phyloP scores from a whole-genome alignment of 2,329 filamentous ascomycete genomes.

The Aspergillus piperis region DNA sequence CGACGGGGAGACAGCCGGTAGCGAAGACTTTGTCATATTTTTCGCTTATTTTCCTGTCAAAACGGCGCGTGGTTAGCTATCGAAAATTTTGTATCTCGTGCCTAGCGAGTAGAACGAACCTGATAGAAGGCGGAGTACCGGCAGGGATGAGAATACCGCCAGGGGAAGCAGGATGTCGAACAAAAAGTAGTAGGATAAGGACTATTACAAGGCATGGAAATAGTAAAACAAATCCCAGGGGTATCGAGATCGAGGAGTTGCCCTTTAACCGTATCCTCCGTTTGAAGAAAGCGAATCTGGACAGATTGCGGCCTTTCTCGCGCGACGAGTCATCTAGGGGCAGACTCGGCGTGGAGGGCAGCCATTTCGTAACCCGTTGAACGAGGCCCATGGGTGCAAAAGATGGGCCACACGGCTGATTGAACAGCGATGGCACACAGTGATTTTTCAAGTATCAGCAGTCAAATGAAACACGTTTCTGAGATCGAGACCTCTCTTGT shows the following conservation, averaged over 20 bases:
- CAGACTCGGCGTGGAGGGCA: constrained; percentile 50
- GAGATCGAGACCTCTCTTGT: neutral
- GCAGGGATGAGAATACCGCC: constrained; percentile 84
- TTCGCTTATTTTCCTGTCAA: constrained; percentile 85
- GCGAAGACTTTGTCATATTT: constrained; percentile 97
- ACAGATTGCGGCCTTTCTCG: constrained; percentile 45
- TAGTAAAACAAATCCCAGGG: constrained; percentile 85
- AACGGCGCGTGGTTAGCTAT: constrained; percentile 19
- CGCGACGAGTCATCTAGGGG: constrained; percentile 50
- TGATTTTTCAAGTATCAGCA: constrained; percentile 14
- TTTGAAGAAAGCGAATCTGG: constrained; percentile 75
- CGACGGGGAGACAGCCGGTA: constrained; percentile 76
- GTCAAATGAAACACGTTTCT: neutral
- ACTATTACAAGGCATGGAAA: constrained; percentile 91
- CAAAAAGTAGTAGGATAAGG: constrained; percentile 84
- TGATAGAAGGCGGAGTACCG: constrained; percentile 83
- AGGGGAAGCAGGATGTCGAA: constrained; percentile 80
- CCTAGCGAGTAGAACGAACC: constrained; percentile 57
- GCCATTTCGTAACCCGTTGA: constrained; percentile 55
- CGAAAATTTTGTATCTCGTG: neutral
- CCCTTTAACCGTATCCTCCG: constrained; percentile 84
- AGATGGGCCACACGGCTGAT: constrained; percentile 27
- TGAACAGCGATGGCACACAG: constrained; percentile 9
- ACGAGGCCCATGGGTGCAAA: constrained; percentile 53
- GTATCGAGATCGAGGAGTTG: constrained; percentile 90